These are phyloP conservation scores for Knufia fluminis DNA, from an alignment of 2,329 filamentous ascomycete genomes.

Conservation along the genomic window DNA sequence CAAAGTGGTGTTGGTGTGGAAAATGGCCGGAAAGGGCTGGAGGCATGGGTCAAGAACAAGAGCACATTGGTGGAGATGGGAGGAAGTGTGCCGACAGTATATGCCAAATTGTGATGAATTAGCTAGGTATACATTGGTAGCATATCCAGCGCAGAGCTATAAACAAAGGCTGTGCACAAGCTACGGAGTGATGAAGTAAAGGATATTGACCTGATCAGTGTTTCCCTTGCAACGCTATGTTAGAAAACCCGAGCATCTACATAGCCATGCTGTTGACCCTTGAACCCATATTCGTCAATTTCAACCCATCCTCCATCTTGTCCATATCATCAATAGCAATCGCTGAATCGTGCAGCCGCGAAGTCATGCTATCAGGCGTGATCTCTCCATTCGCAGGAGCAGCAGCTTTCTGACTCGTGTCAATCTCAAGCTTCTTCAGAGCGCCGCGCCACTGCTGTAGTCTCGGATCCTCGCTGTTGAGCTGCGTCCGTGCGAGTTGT, in stretches of 20 bases:
- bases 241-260: background rate
- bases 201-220: background rate
- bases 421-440: slow-evolving; percentile 35
- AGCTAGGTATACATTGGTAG: background rate
- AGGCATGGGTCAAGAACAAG: slow-evolving; percentile 78
- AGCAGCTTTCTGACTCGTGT: slow-evolving; percentile 29
- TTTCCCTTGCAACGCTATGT: background rate
- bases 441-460: slow-evolving; percentile 17
- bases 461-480: slow-evolving; percentile 11
- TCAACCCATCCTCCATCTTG: slow-evolving; percentile 26
- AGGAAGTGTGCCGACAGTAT: slow-evolving; percentile 60
- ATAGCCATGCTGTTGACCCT: slow-evolving; percentile 23
- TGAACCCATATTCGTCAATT: slow-evolving; percentile 34
- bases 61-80: slow-evolving; percentile 79
- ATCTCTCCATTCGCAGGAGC: slow-evolving; percentile 35
- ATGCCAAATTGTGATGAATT: slow-evolving; percentile 52
- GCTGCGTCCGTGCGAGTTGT: background rate
- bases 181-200: background rate
- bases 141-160: background rate
- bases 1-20: slow-evolving; percentile 79
- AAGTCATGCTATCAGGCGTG: slow-evolving; percentile 42
- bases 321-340: slow-evolving; percentile 34
- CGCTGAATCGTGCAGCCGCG: slow-evolving; percentile 37
- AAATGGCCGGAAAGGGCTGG: slow-evolving; percentile 70
- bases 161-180: background rate